Percentiles rank a stretch among this genome's conserved stretches.
Evolutionary conservation across 352 stramenopile species (phyloP).

Genomic region (Chloridella minuta): DNA sequence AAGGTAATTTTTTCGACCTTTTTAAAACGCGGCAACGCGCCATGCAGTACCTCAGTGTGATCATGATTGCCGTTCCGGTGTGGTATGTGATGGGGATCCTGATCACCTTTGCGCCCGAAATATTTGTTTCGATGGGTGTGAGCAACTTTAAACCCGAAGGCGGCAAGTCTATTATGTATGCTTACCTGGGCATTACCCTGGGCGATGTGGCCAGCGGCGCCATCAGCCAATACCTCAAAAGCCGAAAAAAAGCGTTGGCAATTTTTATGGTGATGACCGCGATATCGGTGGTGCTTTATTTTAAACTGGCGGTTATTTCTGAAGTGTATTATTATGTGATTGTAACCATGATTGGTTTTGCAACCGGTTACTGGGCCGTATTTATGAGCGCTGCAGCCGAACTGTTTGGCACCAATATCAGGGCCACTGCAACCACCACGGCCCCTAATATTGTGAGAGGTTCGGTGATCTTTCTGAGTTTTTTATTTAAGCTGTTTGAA

Average conservation of each 20-base stretch:
- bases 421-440: not conserved
- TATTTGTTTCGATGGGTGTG: not conserved
- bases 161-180: not conserved
- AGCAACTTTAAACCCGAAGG: not conserved
- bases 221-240: not conserved
- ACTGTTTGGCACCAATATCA: not conserved
- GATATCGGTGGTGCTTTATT: not conserved
- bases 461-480: not conserved
- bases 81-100: not conserved
- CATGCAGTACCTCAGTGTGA: not conserved
- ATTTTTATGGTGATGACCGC: not conserved
- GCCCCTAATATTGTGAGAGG: not conserved
- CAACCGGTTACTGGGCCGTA: not conserved
- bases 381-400: not conserved
- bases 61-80: not conserved
- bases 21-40: not conserved
- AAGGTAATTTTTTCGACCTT: not conserved
- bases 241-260: not conserved
- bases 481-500: not conserved
- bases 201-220: not conserved
- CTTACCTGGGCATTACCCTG: not conserved
- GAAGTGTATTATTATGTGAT: not conserved
- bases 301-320: not conserved
- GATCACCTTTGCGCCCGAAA: not conserved
- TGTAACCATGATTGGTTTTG: not conserved